phyloP scores from a whole-genome alignment of 208 protist species.

The Leishmania tarentolae region DNA sequence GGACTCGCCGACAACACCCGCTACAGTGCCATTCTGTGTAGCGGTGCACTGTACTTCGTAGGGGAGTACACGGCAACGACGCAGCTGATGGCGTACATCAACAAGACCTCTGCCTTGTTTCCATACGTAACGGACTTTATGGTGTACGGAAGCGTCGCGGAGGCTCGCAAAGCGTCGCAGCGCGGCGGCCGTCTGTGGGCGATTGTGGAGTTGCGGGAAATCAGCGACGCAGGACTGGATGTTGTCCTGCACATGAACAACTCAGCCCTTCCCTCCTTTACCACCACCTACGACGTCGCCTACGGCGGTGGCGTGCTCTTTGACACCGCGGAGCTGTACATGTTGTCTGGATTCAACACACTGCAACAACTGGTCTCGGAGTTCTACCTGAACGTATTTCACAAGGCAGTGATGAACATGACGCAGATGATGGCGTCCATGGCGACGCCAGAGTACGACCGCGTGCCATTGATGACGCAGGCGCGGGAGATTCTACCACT shows the following conservation, averaged over 20 bases:
- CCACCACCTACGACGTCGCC: constrained; percentile 16
- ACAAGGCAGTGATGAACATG: not conserved
- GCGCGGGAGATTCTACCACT: constrained; percentile 38
- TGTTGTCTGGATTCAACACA: constrained; percentile 62
- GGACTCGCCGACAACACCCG: constrained; percentile 38
- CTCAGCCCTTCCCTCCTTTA: constrained; percentile 26
- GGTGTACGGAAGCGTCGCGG: constrained; percentile 11
- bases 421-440: constrained; percentile 36
- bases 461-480: constrained; percentile 29
- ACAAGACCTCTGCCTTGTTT: constrained; percentile 32
- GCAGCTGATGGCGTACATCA: constrained; percentile 38
- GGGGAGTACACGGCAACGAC: constrained; percentile 29
- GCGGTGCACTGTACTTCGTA: constrained; percentile 60
- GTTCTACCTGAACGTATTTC: constrained; percentile 43
- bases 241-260: constrained; percentile 43
- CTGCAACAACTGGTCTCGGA: constrained; percentile 57
- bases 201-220: constrained; percentile 15
- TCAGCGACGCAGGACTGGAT: constrained; percentile 10
- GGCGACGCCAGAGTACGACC: constrained; percentile 28
- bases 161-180: not conserved
- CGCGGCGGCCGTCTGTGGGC: constrained; percentile 8
- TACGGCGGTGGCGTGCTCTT: constrained; percentile 45
- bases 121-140: constrained; percentile 31
- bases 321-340: constrained; percentile 60
- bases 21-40: constrained; percentile 39